Evolutionary conservation across 1,284 basidiomycete genomes (phyloP).

Genomic region (Marasmius oreades): DNA sequence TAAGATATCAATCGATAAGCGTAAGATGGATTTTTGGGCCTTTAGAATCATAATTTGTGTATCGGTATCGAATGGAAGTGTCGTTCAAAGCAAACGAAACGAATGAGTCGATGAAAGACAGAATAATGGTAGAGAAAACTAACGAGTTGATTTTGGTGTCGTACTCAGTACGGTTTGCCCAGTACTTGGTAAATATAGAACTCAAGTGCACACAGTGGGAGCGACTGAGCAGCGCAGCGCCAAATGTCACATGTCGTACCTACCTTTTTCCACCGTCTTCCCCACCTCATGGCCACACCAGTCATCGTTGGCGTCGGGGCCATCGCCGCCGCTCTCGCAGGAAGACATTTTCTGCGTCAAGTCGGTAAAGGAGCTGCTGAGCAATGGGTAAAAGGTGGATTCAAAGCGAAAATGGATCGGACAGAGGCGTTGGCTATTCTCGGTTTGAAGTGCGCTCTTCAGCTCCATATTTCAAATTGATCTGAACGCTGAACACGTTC

Average conservation of each 20-base stretch:
- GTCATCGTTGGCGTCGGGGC: constrained; percentile 76
- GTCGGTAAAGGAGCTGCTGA: constrained; percentile 64
- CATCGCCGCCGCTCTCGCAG: constrained; percentile 76
- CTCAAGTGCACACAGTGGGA: too few relatives aligned
- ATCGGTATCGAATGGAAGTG: too few relatives aligned
- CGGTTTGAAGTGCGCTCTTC: constrained; percentile 77
- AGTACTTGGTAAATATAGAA: too few relatives aligned
- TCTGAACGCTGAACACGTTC: constrained; percentile 10
- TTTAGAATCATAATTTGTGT: background rate
- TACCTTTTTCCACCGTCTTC: background rate
- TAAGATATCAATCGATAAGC: background rate
- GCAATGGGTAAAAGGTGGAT: constrained; percentile 92
- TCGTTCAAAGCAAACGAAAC: too few relatives aligned
- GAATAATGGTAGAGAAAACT: too few relatives aligned
- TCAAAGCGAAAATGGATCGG: constrained; percentile 94
- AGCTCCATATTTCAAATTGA: constrained; percentile 2
- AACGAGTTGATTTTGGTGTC: too few relatives aligned
- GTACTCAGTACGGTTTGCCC: too few relatives aligned
- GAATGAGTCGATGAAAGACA: too few relatives aligned
- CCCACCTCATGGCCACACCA: constrained; percentile 78
- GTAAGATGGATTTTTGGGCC: background rate
- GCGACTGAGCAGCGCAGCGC: too few relatives aligned
- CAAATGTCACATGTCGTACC: too few relatives aligned
- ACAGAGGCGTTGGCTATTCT: constrained; percentile 90
- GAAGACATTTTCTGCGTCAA: constrained; percentile 63